Percentiles rank a stretch among this genome's conserved stretches.
These are phyloP conservation scores for Lasiosphaeria miniovina DNA, from an alignment of 495 filamentous ascomycete genomes.

Conservation along the genomic window DNA sequence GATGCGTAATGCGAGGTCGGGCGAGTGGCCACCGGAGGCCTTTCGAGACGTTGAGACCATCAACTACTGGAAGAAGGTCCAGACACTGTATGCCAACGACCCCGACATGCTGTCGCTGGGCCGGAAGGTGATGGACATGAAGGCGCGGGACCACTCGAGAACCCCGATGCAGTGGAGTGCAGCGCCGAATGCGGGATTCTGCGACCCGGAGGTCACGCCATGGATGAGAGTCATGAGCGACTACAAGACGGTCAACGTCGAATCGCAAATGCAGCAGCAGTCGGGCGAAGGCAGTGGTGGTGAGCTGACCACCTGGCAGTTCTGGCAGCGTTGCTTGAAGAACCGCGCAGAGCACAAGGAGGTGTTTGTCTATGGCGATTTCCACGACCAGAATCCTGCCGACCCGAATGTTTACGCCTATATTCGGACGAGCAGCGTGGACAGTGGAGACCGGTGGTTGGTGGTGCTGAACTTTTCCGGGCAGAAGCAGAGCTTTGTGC, in stretches of 20 bases:
- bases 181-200: slow-evolving; percentile 17
- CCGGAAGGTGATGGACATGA: slow-evolving; percentile 47
- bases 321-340: slow-evolving; percentile 46
- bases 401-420: no score
- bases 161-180: slow-evolving; percentile 63
- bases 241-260: slow-evolving; percentile 50
- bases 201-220: not conserved
- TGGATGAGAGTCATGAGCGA: slow-evolving; percentile 59
- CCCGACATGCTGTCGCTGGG: slow-evolving; percentile 6
- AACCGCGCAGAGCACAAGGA: slow-evolving; percentile 31
- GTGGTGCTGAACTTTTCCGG: slow-evolving; percentile 26
- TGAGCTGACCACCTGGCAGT: slow-evolving; percentile 27
- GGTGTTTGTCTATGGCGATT: slow-evolving; percentile 31
- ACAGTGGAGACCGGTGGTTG: slow-evolving; percentile 22
- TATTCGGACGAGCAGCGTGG: no score
- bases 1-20: slow-evolving; percentile 64
- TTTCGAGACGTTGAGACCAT: slow-evolving; percentile 71
- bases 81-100: not conserved
- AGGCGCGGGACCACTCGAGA: slow-evolving; percentile 54
- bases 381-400: no score
- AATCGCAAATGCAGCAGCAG: slow-evolving; percentile 37
- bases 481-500: no score
- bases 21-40: slow-evolving; percentile 60
- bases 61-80: slow-evolving; percentile 52
- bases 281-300: no score